Base-by-base conservation (phyloP, 352 stramenopile genomes). In the Globisporangium yorkense region DNA sequence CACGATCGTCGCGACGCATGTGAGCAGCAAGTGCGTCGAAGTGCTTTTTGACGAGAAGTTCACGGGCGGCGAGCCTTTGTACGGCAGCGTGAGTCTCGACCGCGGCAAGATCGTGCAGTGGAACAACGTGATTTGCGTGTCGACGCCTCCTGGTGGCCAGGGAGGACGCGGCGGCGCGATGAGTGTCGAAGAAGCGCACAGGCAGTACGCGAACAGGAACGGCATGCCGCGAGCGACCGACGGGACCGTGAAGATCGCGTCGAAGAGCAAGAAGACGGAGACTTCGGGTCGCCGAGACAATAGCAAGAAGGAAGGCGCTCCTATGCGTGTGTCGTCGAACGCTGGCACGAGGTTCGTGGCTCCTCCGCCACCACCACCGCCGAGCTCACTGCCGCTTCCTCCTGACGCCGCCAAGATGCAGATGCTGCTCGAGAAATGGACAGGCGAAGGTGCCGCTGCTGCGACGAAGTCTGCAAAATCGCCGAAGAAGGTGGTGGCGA, bases 31-130 rank as follows among this genome's bases (percentile, higher is more conserved):
- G 53, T 99, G 94, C 66, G 96, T 99, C 13, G 97, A 99, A 68
- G 93, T 99, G 35, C 84, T 99, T 5, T 98, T 99, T 60, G 88
- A 96, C 61, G 76, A 92, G 70, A 92, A 97, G 47, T 99, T 99
- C 59, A 97, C 98, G 15, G 97, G 96, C 54, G 97, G 97, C 8
- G 94, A 96, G 39, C 91, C 80, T 20, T 74, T 99, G 1, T 97
- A 99, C 57, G 97, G 97, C 29, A 85, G 87, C 13, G 98, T 89
- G 60, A 97, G 83, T 15, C 92, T 97, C 29, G 97, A 99, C 47
- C 81, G 96, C 37, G 96, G 95, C 39, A 97, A 98, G 68, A 88
- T 99, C 29, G 95, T 97, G 60, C 78, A 95, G 7, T 99, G 96
- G 97, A 88, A 86, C 62, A 95, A 89, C 15, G 60, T 81, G 49